Evolutionary conservation across 1,139 yeast species (phyloP).

Genomic region (Arxiozyma bovina): DNA sequence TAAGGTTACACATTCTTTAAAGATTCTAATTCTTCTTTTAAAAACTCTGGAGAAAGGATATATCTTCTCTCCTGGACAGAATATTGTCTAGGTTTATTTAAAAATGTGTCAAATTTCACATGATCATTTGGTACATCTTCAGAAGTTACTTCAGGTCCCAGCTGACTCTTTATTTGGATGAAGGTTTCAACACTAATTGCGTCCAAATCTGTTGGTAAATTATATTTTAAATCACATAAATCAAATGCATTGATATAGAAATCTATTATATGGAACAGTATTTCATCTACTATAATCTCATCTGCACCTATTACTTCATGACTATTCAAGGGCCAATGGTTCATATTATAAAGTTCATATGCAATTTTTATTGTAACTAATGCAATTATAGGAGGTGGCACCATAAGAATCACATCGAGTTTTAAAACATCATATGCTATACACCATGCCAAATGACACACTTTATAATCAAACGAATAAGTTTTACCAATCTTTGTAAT

Average conservation of each 20-base stretch:
- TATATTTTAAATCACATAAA: conserved; percentile 32
- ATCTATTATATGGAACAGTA: conserved; percentile 53
- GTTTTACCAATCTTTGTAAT: conserved; percentile 60
- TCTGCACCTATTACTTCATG: conserved; percentile 41
- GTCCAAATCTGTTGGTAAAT: conserved; percentile 13
- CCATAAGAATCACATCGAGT: conserved; percentile 60
- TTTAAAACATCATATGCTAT: conserved; percentile 66
- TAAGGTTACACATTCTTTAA: not conserved
- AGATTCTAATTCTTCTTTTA: conserved; percentile 26
- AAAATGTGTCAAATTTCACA: conserved; percentile 26
- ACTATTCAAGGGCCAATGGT: conserved; percentile 15
- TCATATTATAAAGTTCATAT: conserved; percentile 31
- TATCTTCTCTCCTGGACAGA: conserved; percentile 40
- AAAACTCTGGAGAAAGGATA: conserved; percentile 43
- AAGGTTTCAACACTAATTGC: conserved; percentile 37
- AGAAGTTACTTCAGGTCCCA: conserved; percentile 40
- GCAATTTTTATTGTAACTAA: conserved; percentile 54
- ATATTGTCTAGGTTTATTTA: conserved; percentile 27
- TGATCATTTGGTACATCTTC: conserved; percentile 17
- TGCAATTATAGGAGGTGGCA: conserved; percentile 78
- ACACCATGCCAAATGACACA: conserved; percentile 60
- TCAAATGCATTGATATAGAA: conserved; percentile 48
- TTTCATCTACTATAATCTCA: conserved; percentile 48
- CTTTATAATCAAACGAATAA: conserved; percentile 38
- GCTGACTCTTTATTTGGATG: conserved; percentile 42